Evolutionary conservation across 352 stramenopile genomes (phyloP), one percentile per base, ranked within the genome.

Genomic region (Bremia lactucae): DNA sequence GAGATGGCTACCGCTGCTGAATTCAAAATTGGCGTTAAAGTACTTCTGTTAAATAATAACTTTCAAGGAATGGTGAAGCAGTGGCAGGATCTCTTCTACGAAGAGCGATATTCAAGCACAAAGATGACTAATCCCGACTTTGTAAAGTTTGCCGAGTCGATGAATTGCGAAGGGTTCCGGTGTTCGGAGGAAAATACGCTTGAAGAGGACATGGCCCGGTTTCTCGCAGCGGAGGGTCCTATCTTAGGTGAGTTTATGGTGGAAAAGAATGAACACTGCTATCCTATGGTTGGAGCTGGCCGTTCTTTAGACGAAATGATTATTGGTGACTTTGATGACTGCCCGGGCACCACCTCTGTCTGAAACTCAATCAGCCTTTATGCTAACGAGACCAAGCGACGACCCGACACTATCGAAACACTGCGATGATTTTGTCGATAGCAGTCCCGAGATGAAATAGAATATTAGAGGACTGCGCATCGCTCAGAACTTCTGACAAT

Each of bases 11-110:
- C 93, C 2, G 85, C 95, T 19, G 88, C 84, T 10, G 85, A 97
- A 59, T 91, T 94, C 55, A 87, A 89, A 52, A 89, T 98, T 23
- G 80, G 79, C 19, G 83, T 98, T 15, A 98, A 98, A 65, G 83
- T 98, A 43, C 62, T 98, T 38, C 72, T 98, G 50, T 66, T 98
- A 20, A 96, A 98, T 61, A 98, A 98, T 61, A 78, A 97, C 57
- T 94, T 89, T 55, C 93, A 97, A 72, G 95, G 95, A 59, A 98
- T 98, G 93, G 93, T 98, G 41, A 96, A 97, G 73, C 94, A 97
- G 63, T 98, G 93, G 93, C 91, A 98, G 64, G 83, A 95, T 47
- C 72, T 97, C 46, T 98, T 98, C 59, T 96, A 98, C 67, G 83
- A 97, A 33, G 77, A 96, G 61, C 84, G 91, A 25, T 96, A 96